A percentile compares a stretch with the other conserved stretches of the same genome.
These are phyloP conservation scores for Fusarium sp. DNA, from an alignment of 2,329 filamentous ascomycete species.

Conservation along the genomic window DNA sequence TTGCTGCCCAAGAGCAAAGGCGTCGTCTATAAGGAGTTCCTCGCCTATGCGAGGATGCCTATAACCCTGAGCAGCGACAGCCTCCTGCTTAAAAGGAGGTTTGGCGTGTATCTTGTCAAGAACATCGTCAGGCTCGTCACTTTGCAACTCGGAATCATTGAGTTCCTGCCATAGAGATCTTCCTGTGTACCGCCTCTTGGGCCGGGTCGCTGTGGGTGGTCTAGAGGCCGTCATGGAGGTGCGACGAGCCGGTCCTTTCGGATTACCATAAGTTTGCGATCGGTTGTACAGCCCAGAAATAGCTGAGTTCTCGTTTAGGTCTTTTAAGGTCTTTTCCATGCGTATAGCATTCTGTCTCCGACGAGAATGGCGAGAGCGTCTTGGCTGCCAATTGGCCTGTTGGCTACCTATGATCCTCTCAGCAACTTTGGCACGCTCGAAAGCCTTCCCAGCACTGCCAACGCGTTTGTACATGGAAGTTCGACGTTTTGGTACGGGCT, in stretches of 20 bases:
- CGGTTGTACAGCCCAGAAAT: not conserved
- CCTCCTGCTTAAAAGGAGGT: not conserved
- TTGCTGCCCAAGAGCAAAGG: not conserved
- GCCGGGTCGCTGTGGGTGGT: too few relatives aligned
- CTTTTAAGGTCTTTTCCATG: not conserved
- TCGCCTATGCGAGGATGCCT: not conserved
- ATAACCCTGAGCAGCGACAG: not conserved
- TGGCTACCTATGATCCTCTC: not conserved
- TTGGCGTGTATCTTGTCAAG: not conserved
- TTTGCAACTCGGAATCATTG: not conserved
- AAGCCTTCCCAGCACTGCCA: conserved; percentile 1
- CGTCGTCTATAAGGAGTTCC: not conserved
- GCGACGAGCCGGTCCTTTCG: not conserved
- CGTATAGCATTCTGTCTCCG: not conserved
- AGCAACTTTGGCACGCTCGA: not conserved
- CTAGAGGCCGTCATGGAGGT: not conserved
- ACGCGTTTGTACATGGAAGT: not conserved
- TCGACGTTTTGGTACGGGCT: too few relatives aligned
- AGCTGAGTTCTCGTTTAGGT: not conserved
- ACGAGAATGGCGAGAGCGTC: not conserved
- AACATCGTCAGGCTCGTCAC: not conserved
- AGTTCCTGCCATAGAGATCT: not conserved
- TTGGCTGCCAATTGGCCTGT: not conserved
- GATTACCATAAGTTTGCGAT: not conserved
- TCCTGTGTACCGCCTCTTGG: not conserved